Percentiles rank a stretch among this genome's conserved stretches.
Conservation (phyloP, 495 filamentous ascomycete genomes). For the Staphylotrichum longicolle region DNA sequence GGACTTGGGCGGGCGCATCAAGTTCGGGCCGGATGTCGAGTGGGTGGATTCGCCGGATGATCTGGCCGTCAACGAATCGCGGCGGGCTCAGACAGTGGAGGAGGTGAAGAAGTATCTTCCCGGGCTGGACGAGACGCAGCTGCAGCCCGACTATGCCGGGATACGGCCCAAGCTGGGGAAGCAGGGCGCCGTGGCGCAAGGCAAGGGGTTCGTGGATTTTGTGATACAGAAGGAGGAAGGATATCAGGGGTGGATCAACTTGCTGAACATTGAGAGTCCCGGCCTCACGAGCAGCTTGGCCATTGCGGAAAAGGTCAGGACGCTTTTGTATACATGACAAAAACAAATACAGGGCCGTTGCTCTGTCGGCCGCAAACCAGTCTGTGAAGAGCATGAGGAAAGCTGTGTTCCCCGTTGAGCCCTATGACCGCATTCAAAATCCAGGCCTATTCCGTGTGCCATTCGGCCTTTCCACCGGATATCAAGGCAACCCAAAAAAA, state of each 20-base stretch:
- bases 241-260: constrained; percentile 81
- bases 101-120: constrained; percentile 82
- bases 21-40: constrained; percentile 94
- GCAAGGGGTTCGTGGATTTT: constrained; percentile 78
- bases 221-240: constrained; percentile 78
- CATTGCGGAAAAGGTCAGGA: constrained; percentile 79
- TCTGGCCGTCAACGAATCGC: constrained; percentile 48
- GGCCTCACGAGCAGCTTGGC: constrained; percentile 87
- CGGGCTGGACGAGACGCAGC: constrained; percentile 57
- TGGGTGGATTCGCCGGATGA: constrained; percentile 62
- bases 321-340: constrained; percentile 60
- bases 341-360: not conserved
- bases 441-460: constrained; percentile 2
- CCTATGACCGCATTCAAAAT: not conserved
- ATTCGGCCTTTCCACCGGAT: not conserved
- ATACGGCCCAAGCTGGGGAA: constrained; percentile 82
- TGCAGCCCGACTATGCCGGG: constrained; percentile 85
- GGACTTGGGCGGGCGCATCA: constrained; percentile 78
- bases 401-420: not conserved
- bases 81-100: constrained; percentile 63
- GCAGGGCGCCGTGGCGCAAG: constrained; percentile 54
- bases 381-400: not conserved
- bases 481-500: not conserved
- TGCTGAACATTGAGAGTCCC: constrained; percentile 92
- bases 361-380: not conserved